Conservation (phyloP, 2,329 filamentous ascomycete species). For the Aureobasidium sp. region DNA sequence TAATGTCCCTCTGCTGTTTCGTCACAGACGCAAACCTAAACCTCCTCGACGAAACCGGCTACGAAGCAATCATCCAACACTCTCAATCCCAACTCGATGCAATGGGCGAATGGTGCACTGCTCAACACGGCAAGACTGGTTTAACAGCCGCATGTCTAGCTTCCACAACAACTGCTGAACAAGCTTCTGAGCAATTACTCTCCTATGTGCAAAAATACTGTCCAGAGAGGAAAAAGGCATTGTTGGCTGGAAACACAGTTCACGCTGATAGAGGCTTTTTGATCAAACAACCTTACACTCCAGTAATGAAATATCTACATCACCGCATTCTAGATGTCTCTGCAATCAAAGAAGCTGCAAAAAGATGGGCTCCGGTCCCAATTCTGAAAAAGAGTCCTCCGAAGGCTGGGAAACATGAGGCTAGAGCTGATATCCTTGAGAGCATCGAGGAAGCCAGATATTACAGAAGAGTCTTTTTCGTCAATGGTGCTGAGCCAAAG, state of each 20-base stretch:
- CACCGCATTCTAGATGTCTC: constrained; percentile 91
- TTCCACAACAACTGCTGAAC: constrained; percentile 62
- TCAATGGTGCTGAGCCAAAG: constrained; percentile 11
- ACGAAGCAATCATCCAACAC: constrained; percentile 72
- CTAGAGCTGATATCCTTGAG: constrained; percentile 83
- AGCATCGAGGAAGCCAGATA: constrained; percentile 88
- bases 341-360: constrained; percentile 80
- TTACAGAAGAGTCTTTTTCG: constrained; percentile 66
- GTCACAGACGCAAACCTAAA: constrained; percentile 76
- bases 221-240: constrained; percentile 55
- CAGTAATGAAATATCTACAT: constrained; percentile 68
- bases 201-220: constrained; percentile 68
- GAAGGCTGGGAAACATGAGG: constrained; percentile 74
- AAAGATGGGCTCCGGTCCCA: constrained; percentile 64
- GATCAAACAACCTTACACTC: constrained; percentile 61
- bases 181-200: constrained; percentile 65
- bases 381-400: constrained; percentile 54
- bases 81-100: constrained; percentile 57
- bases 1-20: constrained; percentile 88
- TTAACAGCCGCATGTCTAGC: constrained; percentile 67
- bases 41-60: constrained; percentile 66
- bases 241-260: constrained; percentile 88
- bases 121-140: constrained; percentile 71
- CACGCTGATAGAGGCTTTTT: constrained; percentile 85
- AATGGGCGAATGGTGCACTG: constrained; percentile 87